Evolutionary conservation across 1,139 yeast genomes (phyloP), one percentile per base, ranked within the genome.

Genomic region (Candida labiduridarum): DNA sequence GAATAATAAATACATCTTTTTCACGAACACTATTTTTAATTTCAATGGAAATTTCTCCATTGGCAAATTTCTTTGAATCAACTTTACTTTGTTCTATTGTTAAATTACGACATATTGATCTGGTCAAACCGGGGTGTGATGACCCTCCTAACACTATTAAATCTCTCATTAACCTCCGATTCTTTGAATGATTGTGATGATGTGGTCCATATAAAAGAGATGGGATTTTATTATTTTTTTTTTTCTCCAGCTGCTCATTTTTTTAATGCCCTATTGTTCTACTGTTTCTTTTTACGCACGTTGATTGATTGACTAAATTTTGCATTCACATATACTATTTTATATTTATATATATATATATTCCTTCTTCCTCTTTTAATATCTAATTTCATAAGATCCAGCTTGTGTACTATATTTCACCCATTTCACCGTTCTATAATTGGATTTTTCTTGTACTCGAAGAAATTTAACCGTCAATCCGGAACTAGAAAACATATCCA

Each of bases 31-130:
- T 86, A 61, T 89, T 95, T 51, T 80, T 80, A 52, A 92, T 81
- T 51, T 85, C 87, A 51, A 91, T 87, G 38, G 92, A 84, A n/a
- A 96, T 90, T 64, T 92, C 98, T 49, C 97, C 97, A 65, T 92
- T 92, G 51, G 76, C 68, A 68, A 89, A 88, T 65, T 85, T 85
- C 49, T 69, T 71, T 30, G 84, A 74, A 22, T 71, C 69, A 4
- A 84, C 87, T 22, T 72, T 71, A 14, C 88, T 87, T 54, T 81
- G 81, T 40, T 82, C 84, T 15, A 86, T 69, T 33, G 87, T 83
- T 49, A 89, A 73, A 57, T 81, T 80, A 15, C 79, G 72, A 66
- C 94, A 86, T 43, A 88, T 86, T 49, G 82, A 69, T 46, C 71
- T 72, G 14, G 87, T 83, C 48, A 88, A 79, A 27, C 73, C 73